Conservation (phyloP, 495 filamentous ascomycete species). For the Penicillium parvum region DNA sequence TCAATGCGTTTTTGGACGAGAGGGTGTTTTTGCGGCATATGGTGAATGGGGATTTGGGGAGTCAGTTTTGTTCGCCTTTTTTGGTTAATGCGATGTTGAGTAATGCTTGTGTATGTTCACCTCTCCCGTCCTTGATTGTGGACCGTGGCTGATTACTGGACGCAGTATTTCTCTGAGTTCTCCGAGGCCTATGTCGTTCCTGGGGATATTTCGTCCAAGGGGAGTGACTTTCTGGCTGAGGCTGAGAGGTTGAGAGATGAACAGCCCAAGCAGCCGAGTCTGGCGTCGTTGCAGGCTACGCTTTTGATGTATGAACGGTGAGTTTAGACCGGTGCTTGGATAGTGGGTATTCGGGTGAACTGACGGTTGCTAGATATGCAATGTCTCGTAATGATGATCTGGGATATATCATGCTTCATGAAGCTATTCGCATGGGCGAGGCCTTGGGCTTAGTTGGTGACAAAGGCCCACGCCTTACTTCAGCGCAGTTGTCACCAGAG, state of each 20-base stretch:
- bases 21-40: slow-evolving; percentile 49
- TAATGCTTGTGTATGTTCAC: slow-evolving; percentile 41
- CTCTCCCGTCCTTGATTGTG: not conserved
- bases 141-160: slow-evolving; percentile 1
- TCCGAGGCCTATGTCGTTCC: slow-evolving; percentile 41
- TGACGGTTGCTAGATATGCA: slow-evolving; percentile 27
- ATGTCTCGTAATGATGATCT: slow-evolving; percentile 40
- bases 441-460: slow-evolving; percentile 33
- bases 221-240: slow-evolving; percentile 39
- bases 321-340: not conserved
- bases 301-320: slow-evolving; percentile 42
- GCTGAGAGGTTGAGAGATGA: slow-evolving; percentile 33
- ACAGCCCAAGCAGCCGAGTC: slow-evolving; percentile 22
- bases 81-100: slow-evolving; percentile 52
- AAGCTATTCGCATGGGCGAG: slow-evolving; percentile 37
- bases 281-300: slow-evolving; percentile 38
- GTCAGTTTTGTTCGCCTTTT: slow-evolving; percentile 48
- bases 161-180: slow-evolving; percentile 44
- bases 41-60: slow-evolving; percentile 22
- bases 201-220: slow-evolving; percentile 42
- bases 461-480: slow-evolving; percentile 14
- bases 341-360: not conserved
- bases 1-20: slow-evolving; percentile 43
- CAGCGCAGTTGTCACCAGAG: slow-evolving; percentile 25
- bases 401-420: slow-evolving; percentile 42